A percentile compares a stretch with the other conserved stretches of the same genome.
Evolutionary conservation across 2,329 filamentous ascomycete species (phyloP).

Genomic region (Trichoderma afroharzianum): DNA sequence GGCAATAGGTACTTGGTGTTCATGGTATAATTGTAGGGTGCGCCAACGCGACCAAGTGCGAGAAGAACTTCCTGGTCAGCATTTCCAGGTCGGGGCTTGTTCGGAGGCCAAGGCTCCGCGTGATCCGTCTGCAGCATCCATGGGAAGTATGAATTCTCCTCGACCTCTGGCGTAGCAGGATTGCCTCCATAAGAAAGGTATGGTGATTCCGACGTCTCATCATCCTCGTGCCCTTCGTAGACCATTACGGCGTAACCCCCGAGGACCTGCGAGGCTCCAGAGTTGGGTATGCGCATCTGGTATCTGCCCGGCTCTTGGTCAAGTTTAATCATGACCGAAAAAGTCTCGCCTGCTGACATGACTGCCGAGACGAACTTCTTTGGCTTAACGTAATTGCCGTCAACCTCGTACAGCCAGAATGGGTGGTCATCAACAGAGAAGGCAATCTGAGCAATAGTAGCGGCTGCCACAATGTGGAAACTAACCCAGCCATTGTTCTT

Average conservation of each 20-base stretch:
- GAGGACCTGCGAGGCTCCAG: conserved; percentile 52
- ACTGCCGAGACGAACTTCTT: conserved; percentile 45
- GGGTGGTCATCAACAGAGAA: conserved; percentile 51
- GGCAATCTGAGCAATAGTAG: conserved; percentile 42
- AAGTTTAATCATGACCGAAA: conserved; percentile 45
- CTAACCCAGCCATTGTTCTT: conserved; percentile 43
- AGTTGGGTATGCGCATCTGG: conserved; percentile 52
- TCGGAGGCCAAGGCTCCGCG: conserved; percentile 44
- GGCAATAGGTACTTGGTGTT: conserved; percentile 42
- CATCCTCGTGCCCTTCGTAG: neutral
- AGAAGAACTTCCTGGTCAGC: conserved; percentile 47
- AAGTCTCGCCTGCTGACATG: conserved; percentile 51
- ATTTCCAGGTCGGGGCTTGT: conserved; percentile 37
- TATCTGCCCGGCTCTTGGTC: conserved; percentile 48
- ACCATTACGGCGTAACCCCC: conserved; percentile 39
- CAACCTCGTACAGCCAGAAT: conserved; percentile 52
- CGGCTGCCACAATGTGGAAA: conserved; percentile 51
- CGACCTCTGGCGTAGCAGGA: neutral
- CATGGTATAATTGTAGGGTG: conserved; percentile 51
- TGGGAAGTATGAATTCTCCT: conserved; percentile 38
- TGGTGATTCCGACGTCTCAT: conserved; percentile 22
- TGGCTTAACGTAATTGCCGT: conserved; percentile 53
- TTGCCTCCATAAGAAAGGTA: conserved; percentile 35
- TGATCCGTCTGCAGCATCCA: conserved; percentile 26
- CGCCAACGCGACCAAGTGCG: conserved; percentile 38